phyloP scores from a whole-genome alignment of 1,139 yeast genomes.

The Ogataea hybrid region DNA sequence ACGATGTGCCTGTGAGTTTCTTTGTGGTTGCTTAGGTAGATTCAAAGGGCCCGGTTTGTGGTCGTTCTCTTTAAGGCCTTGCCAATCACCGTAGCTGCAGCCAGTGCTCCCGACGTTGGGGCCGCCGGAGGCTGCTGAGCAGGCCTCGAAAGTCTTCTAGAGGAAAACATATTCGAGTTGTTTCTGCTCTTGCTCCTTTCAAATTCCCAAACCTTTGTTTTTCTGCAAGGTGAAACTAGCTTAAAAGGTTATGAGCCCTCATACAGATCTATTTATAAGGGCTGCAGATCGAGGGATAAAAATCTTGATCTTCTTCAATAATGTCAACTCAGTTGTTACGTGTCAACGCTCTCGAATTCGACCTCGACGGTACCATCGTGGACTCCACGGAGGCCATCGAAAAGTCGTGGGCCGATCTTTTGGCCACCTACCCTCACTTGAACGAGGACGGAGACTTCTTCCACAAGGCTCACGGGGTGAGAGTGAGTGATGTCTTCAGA shows the following conservation, averaged over 20 bases:
- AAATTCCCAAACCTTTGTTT: constrained; percentile 1
- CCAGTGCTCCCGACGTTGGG: constrained; percentile 32
- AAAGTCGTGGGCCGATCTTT: constrained; percentile 57
- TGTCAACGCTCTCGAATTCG: constrained; percentile 49
- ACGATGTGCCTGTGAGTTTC: constrained; percentile 16
- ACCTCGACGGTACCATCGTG: constrained; percentile 83
- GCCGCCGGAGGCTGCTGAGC: constrained; percentile 24
- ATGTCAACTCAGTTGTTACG: constrained; percentile 17
- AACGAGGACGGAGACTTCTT: constrained; percentile 46
- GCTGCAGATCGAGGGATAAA: neutral
- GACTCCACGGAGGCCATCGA: constrained; percentile 81
- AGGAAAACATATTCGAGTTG: constrained; percentile 16
- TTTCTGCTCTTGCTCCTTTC: constrained; percentile 8
- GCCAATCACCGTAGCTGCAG: constrained; percentile 37
- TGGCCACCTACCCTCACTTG: constrained; percentile 59
- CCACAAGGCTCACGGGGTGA: constrained; percentile 76
- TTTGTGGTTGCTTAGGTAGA: constrained; percentile 24
- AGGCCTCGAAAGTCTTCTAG: constrained; percentile 24
- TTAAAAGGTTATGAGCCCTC: constrained; percentile 1
- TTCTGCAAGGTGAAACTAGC: constrained; percentile 8
- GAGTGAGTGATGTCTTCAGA: constrained; percentile 75
- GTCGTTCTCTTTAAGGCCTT: constrained; percentile 31
- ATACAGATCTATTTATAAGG: neutral
- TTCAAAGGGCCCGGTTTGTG: constrained; percentile 24
- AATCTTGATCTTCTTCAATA: neutral